phyloP scores from a whole-genome alignment of 2,329 filamentous ascomycete genomes.

The Phyllosticta citrichinensis region DNA sequence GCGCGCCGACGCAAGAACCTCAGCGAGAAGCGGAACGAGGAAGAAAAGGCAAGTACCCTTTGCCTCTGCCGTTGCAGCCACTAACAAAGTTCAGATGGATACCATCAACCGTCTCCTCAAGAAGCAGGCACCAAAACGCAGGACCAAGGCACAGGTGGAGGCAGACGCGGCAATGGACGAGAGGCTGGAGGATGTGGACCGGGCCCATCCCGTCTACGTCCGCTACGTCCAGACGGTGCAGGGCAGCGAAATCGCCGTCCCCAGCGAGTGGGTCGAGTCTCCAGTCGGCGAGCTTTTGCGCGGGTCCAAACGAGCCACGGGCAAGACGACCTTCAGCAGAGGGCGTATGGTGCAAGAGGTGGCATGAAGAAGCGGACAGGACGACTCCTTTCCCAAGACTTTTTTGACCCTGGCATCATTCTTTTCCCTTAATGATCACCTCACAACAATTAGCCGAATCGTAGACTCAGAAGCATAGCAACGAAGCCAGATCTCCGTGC shows the following conservation, averaged over 20 bases:
- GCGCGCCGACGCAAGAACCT: conserved; percentile 62
- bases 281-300: conserved; percentile 52
- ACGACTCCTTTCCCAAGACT: background rate
- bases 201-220: conserved; percentile 52
- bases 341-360: conserved; percentile 11
- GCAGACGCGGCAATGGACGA: conserved; percentile 28
- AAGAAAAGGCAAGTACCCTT: conserved; percentile 52
- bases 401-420: no score
- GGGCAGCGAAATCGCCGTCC: conserved; percentile 54
- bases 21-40: conserved; percentile 67
- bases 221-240: conserved; percentile 61
- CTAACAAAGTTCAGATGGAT: conserved; percentile 52
- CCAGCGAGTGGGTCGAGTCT: conserved; percentile 55
- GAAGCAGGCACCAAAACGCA: conserved; percentile 67
- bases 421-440: no score
- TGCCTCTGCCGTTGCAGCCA: background rate
- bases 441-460: no score
- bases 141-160: conserved; percentile 26
- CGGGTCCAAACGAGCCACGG: background rate
- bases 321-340: background rate
- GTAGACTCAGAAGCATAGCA: no score
- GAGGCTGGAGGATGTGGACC: conserved; percentile 38
- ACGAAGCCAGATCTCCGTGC: background rate
- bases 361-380: background rate
- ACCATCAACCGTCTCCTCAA: conserved; percentile 85